Conservation (phyloP, 148 eudicot genomes). For the Chenopodium album region DNA sequence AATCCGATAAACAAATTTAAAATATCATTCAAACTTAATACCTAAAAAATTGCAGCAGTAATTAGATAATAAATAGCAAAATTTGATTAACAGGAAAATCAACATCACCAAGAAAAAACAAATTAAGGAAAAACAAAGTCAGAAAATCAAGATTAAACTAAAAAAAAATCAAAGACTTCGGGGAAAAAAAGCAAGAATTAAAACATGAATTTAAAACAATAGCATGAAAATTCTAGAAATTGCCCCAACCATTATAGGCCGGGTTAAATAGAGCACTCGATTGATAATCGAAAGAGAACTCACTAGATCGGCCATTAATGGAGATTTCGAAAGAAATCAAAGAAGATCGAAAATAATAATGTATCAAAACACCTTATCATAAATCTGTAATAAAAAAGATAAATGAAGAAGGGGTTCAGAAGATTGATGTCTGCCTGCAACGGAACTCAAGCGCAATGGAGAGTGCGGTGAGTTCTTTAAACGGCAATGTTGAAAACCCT, state of each 20-base stretch:
- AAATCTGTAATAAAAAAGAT: background rate
- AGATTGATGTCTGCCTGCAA: conserved; percentile 23
- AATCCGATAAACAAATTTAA: no score
- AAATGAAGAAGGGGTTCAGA: background rate
- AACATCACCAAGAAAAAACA: no score
- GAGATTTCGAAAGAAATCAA: no score
- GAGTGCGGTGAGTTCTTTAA: conserved; percentile 18
- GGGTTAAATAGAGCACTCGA: conserved; percentile 26
- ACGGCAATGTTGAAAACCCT: conserved; percentile 11
- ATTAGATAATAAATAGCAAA: no score
- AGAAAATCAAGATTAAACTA: no score
- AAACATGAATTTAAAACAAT: background rate
- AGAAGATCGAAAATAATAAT: background rate
- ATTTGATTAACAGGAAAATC: no score
- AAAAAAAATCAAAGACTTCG: no score
- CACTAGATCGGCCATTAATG: conserved; percentile 29
- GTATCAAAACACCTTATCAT: background rate
- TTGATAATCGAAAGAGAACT: background rate
- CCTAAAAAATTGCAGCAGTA: no score
- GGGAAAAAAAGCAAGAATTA: no score
- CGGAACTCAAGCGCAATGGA: conserved; percentile 11
- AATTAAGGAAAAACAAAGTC: no score
- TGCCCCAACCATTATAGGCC: conserved; percentile 28
- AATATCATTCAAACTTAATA: no score
- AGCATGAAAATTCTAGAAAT: background rate